Evolutionary conservation across 257 asterid genomes (phyloP), one percentile per base, ranked within the genome.

Genomic region (Cynanchum wilfordii): DNA sequence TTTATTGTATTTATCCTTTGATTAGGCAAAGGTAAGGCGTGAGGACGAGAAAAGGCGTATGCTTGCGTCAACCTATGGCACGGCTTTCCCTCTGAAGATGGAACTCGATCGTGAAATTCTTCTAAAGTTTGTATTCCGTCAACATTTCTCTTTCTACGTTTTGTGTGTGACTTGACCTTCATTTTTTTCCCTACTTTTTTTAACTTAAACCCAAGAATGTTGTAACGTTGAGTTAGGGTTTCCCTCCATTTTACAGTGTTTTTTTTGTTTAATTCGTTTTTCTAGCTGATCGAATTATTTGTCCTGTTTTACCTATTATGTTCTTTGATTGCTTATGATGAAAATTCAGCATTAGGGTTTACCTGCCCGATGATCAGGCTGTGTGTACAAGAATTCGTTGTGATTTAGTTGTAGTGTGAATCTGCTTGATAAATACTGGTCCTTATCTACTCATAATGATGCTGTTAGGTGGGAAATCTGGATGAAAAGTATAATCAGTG

Each of bases 11-110:
- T 70, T 67, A 38, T 50, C 40, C 29, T 7, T 77, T 4, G 74
- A 70, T 70, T 76, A 91, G 97, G 88, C 89, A 57, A 85, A 82
- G 77, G 68, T 62, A 75, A 83, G 80, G 68, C 84, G 84, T 22
- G 88, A 88, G 36, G 81, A 79, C 44, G 77, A 80, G 74, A 87
- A 86, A 76, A 83, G 73, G 87, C 80, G 79, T 67, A 69, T 86
- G 17, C 70, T 87, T 64, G 76, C 80, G 63, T 79, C 77, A 71
- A 84, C 88, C 52, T 91, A 87, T 50, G 95, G 96, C 49, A 80
- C 91, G 7, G 93, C 93, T 27, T 84, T 92, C 55, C 94, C 90
- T 65, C 76, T 87, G 92, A 88, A 82, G 86, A 85, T 84, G 95
- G 92, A 87, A 78, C 84, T 85, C 65, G 96, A 92, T 66, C 92